Conservation (phyloP, 1,284 basidiomycete species). For the Stereum hirsutum region DNA sequence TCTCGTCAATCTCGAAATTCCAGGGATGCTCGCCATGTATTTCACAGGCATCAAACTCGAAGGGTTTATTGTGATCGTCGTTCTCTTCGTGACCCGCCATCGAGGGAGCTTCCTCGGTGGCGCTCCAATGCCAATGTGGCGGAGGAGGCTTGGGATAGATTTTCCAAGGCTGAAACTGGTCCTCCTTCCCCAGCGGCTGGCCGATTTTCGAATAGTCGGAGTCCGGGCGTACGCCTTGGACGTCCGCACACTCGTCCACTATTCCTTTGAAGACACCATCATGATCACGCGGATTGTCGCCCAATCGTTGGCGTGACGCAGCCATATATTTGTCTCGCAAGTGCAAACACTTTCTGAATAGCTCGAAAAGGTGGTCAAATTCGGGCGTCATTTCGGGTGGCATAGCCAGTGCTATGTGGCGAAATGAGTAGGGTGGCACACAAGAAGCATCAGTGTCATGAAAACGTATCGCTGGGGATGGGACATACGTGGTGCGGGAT, state of each 20-base stretch:
- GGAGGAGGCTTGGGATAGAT: conserved; percentile 88
- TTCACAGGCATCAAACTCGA: conserved; percentile 58
- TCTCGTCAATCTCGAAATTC: conserved; percentile 72
- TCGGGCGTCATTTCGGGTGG: conserved; percentile 33
- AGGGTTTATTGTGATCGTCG: conserved; percentile 33
- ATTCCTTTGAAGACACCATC: conserved; percentile 69
- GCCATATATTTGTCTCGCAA: conserved; percentile 90
- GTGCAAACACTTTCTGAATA: conserved; percentile 73
- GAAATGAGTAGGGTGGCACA: background rate
- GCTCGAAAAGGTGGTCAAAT: conserved; percentile 43
- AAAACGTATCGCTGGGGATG: background rate
- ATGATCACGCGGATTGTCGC: conserved; percentile 87
- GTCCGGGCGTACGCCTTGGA: conserved; percentile 60
- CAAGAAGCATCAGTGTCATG: conserved; percentile 9
- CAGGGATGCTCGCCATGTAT: conserved; percentile 60
- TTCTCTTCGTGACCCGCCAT: conserved; percentile 30
- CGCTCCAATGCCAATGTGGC: conserved; percentile 87
- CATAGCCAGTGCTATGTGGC: conserved; percentile 19
- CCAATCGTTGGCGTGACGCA: conserved; percentile 77
- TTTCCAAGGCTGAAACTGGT: conserved; percentile 60
- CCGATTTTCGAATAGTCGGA: conserved; percentile 26
- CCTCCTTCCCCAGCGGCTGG: conserved; percentile 16
- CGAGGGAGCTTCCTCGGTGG: conserved; percentile 37
- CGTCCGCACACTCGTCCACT: conserved; percentile 47
- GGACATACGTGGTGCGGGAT: background rate